These are phyloP conservation scores for Babesia sp. DNA, from an alignment of 169 alveolate genomes.

Conservation along the genomic window DNA sequence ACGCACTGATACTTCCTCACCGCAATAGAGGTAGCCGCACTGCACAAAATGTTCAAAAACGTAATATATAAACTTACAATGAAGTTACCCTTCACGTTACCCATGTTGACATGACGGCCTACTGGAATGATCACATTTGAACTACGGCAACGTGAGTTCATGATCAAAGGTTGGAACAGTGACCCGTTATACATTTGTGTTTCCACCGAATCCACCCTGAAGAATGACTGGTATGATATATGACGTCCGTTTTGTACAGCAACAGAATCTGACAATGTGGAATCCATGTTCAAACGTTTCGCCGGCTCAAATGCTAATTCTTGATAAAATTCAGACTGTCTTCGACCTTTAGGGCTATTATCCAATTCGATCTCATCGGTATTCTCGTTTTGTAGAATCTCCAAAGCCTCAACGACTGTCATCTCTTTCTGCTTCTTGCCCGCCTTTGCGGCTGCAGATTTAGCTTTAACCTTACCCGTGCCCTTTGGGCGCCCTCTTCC, in stretches of 20 bases:
- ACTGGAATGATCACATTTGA: constrained; percentile 52
- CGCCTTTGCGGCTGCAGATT: neutral
- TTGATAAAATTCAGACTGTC: constrained; percentile 1
- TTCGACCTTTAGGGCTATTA: constrained; percentile 11
- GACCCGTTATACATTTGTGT: constrained; percentile 25
- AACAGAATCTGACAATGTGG: constrained; percentile 1
- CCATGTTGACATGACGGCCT: constrained; percentile 22
- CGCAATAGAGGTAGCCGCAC: constrained; percentile 57
- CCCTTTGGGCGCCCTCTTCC: neutral
- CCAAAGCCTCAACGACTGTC: constrained; percentile 58
- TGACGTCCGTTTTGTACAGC: constrained; percentile 18
- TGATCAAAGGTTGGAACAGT: constrained; percentile 47
- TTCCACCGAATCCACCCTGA: constrained; percentile 37
- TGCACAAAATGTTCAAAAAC: neutral
- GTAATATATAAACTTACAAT: constrained; percentile 20
- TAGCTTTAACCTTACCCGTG: neutral
- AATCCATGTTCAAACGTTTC: neutral
- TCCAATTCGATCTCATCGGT: constrained; percentile 1
- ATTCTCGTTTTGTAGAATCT: constrained; percentile 26
- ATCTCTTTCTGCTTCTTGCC: constrained; percentile 15
- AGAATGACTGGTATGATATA: constrained; percentile 27
- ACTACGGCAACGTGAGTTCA: constrained; percentile 48
- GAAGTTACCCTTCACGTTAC: constrained; percentile 54
- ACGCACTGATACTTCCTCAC: constrained; percentile 26
- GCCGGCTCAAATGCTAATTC: neutral